Evolutionary conservation across 495 filamentous ascomycete species (phyloP).

Genomic region (Lindgomyces ingoldianus): DNA sequence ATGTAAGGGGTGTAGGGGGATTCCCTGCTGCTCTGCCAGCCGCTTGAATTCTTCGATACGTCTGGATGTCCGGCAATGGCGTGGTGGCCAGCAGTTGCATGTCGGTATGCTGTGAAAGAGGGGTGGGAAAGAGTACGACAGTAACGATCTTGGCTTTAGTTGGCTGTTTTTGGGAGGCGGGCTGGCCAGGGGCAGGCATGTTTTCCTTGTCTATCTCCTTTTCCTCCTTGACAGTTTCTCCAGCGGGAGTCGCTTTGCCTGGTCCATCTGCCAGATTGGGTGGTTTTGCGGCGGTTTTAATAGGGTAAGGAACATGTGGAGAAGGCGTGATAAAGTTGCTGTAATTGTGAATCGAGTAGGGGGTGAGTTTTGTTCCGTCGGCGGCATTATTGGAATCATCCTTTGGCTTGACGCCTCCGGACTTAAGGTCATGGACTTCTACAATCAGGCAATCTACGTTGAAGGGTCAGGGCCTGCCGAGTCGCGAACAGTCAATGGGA

Average conservation of each 20-base stretch:
- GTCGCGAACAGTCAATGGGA: not conserved
- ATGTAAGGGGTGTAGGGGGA: slow-evolving; percentile 65
- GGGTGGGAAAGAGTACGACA: slow-evolving; percentile 87
- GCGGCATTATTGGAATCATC: slow-evolving; percentile 49
- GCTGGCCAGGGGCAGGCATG: slow-evolving; percentile 53
- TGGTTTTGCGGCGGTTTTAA: slow-evolving; percentile 44
- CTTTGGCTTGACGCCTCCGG: slow-evolving; percentile 58
- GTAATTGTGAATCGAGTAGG: slow-evolving; percentile 88
- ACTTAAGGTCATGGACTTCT: slow-evolving; percentile 81
- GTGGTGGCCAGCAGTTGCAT: slow-evolving; percentile 74
- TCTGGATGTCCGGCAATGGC: slow-evolving; percentile 56
- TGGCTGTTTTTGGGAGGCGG: slow-evolving; percentile 52
- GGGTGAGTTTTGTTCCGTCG: slow-evolving; percentile 60
- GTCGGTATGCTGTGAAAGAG: slow-evolving; percentile 70
- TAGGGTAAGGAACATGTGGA: slow-evolving; percentile 76
- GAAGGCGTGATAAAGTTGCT: slow-evolving; percentile 86
- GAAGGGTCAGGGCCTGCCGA: not conserved
- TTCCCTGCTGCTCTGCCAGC: slow-evolving; percentile 51
- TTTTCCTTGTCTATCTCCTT: slow-evolving; percentile 51
- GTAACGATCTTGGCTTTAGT: slow-evolving; percentile 61
- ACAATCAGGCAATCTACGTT: slow-evolving; percentile 76
- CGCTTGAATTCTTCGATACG: slow-evolving; percentile 38
- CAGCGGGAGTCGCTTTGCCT: slow-evolving; percentile 39
- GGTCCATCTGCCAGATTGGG: slow-evolving; percentile 46
- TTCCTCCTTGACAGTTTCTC: slow-evolving; percentile 28